A percentile compares a stretch with the other conserved stretches of the same genome.
These are phyloP conservation scores for Tylopilus orsonianus DNA, from an alignment of 1,284 basidiomycete genomes.

Conservation along the genomic window DNA sequence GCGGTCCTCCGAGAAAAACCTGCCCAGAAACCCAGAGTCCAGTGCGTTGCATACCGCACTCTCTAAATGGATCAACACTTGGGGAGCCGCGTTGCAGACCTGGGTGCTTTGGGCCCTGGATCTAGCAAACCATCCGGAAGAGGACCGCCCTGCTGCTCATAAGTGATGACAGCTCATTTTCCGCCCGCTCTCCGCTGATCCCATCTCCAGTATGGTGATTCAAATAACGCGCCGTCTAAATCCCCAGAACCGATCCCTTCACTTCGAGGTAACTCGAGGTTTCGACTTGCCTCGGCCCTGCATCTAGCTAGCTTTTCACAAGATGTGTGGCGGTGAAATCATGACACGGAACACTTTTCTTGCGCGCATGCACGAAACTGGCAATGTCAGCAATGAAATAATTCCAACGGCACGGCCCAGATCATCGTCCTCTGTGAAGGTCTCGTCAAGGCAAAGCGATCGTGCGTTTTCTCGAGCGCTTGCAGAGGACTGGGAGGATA, in stretches of 20 bases:
- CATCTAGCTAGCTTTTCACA: constrained; percentile 2
- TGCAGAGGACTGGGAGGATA: constrained; percentile 26
- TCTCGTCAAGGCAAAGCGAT: constrained; percentile 18
- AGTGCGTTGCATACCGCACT: constrained; percentile 18
- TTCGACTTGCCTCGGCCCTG: neutral
- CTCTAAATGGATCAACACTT: constrained; percentile 29
- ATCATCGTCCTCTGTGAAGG: constrained; percentile 30
- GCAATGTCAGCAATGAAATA: constrained; percentile 20
- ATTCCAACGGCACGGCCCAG: constrained; percentile 33
- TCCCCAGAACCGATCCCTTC: constrained; percentile 12
- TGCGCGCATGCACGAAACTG: constrained; percentile 18
- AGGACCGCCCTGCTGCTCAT: constrained; percentile 19
- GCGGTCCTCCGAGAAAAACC: constrained; percentile 11
- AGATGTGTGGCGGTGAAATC: constrained; percentile 32
- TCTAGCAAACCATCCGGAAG: constrained; percentile 27
- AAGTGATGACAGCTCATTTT: constrained; percentile 8
- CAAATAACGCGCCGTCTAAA: constrained; percentile 19
- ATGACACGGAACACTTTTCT: constrained; percentile 29
- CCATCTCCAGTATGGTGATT: constrained; percentile 22
- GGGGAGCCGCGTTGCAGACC: constrained; percentile 22
- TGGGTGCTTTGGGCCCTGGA: constrained; percentile 29
- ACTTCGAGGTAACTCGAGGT: constrained; percentile 23
- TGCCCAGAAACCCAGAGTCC: constrained; percentile 16
- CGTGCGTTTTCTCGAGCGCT: constrained; percentile 16
- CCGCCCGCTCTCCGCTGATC: neutral